A percentile compares a stretch with the other conserved stretches of the same genome.
Evolutionary conservation across 257 asterid species (phyloP).

Genomic region (Nicotiana sylvestris): DNA sequence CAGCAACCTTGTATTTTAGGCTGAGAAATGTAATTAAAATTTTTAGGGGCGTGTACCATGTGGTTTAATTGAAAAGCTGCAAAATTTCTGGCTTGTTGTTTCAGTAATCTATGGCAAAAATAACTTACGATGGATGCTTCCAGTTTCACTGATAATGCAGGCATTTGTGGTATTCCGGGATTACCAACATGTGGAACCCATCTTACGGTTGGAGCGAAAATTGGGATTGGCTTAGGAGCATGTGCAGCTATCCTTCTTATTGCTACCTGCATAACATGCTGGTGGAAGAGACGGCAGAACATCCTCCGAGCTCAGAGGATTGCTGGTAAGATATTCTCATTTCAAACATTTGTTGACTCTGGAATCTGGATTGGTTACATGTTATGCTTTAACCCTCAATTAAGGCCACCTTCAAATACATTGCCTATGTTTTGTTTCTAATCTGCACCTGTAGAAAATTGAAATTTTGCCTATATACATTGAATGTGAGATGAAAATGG

Average conservation of each 20-base stretch:
- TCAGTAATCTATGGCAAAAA: background rate
- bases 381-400: background rate
- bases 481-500: too few species aligned
- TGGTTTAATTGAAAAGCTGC: background rate
- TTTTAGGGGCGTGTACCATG: background rate
- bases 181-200: constrained; percentile 72
- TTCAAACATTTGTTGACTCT: background rate
- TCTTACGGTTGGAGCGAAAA: constrained; percentile 70
- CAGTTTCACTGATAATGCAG: constrained; percentile 94
- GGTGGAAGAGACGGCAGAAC: constrained; percentile 97
- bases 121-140: constrained; percentile 25
- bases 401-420: background rate
- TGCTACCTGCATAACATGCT: constrained; percentile 62
- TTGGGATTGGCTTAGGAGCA: constrained; percentile 64
- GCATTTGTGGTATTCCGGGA: constrained; percentile 96
- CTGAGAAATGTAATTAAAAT: background rate
- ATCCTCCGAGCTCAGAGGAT: constrained; percentile 85
- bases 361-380: too few species aligned
- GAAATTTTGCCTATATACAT: background rate
- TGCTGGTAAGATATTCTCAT: constrained; percentile 48
- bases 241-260: constrained; percentile 48
- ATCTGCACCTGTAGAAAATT: background rate
- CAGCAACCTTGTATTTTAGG: background rate
- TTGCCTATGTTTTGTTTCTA: background rate
- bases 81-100: background rate